These are phyloP conservation scores for Sisymbrium altissimum DNA, from an alignment of 345 rosid genomes.

Conservation along the genomic window DNA sequence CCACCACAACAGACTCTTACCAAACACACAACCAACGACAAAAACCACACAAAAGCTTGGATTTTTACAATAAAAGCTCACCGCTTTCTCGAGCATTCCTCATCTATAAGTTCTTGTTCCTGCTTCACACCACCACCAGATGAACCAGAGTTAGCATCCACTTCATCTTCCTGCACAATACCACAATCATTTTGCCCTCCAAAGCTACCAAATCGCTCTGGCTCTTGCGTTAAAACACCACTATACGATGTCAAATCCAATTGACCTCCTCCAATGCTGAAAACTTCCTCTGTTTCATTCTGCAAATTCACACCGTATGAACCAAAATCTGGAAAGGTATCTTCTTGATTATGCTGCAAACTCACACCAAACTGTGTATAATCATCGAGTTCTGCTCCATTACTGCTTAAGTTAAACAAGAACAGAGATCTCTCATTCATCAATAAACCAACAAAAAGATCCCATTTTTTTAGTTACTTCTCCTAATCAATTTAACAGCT, in stretches of 20 bases:
- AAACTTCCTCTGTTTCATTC: background rate
- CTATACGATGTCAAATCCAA: conserved; percentile 15
- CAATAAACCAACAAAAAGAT: background rate
- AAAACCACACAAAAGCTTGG: background rate
- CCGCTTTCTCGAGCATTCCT: conserved; percentile 49
- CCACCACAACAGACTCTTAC: background rate
- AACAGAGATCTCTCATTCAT: conserved; percentile 11
- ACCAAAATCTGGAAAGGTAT: conserved; percentile 23
- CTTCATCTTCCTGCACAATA: conserved; percentile 19
- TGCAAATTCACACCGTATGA: conserved; percentile 23
- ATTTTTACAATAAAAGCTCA: background rate
- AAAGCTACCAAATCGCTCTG: background rate
- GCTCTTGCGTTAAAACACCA: conserved; percentile 12
- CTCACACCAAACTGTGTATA: conserved; percentile 27
- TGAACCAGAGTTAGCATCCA: conserved; percentile 36
- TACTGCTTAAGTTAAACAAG: conserved; percentile 1
- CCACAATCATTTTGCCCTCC: conserved; percentile 13
- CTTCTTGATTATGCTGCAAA: conserved; percentile 18
- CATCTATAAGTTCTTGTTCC: conserved; percentile 33
- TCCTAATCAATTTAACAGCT: background rate
- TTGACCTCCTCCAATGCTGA: conserved; percentile 13
- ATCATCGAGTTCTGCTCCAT: conserved; percentile 33
- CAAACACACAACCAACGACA: background rate
- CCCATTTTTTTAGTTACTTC: background rate
- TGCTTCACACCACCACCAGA: conserved; percentile 33